A percentile compares a stretch with the other conserved stretches of the same genome.
phyloP scores from a whole-genome alignment of 2,329 filamentous ascomycete genomes.

The Zymoseptoria tritici region DNA sequence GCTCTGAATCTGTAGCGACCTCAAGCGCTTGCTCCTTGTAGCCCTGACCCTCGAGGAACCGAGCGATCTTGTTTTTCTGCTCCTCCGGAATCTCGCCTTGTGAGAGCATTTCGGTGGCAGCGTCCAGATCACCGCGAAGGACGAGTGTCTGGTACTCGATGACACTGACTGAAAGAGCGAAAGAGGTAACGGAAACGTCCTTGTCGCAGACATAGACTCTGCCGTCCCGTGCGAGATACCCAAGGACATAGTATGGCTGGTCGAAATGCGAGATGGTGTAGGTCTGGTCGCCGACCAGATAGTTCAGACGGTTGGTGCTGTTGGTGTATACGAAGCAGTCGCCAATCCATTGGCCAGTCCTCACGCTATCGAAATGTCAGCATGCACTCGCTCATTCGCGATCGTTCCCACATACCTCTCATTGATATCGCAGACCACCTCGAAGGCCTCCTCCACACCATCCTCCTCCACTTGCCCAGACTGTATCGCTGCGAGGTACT shows the following conservation, averaged over 20 bases:
- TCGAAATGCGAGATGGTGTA: constrained; percentile 98
- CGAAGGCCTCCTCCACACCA: constrained; percentile 91
- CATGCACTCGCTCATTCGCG: background rate
- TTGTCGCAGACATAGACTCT: constrained; percentile 93
- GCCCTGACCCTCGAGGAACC: constrained; percentile 93
- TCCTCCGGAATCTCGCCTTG: constrained; percentile 67
- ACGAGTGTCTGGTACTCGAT: constrained; percentile 97
- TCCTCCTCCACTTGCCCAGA: constrained; percentile 77
- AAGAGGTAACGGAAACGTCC: constrained; percentile 86
- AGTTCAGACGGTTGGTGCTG: constrained; percentile 91
- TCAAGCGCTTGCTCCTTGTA: constrained; percentile 94
- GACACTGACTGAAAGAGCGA: constrained; percentile 81
- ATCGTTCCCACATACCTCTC: constrained; percentile 55
- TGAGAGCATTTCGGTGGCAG: constrained; percentile 74
- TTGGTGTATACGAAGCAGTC: constrained; percentile 99
- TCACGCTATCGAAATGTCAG: constrained; percentile 50
- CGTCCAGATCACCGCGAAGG: constrained; percentile 85
- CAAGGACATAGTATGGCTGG: constrained; percentile 86
- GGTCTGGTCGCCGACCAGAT: constrained; percentile 93
- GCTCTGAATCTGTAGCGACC: constrained; percentile 88
- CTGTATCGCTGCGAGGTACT: constrained; percentile 76
- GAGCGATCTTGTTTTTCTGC: constrained; percentile 95
- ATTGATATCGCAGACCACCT: constrained; percentile 90
- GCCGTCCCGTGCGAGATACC: constrained; percentile 93
- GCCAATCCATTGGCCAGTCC: constrained; percentile 94